Conservation (phyloP, 805 yeast species). For the Alloascoidea africana region DNA sequence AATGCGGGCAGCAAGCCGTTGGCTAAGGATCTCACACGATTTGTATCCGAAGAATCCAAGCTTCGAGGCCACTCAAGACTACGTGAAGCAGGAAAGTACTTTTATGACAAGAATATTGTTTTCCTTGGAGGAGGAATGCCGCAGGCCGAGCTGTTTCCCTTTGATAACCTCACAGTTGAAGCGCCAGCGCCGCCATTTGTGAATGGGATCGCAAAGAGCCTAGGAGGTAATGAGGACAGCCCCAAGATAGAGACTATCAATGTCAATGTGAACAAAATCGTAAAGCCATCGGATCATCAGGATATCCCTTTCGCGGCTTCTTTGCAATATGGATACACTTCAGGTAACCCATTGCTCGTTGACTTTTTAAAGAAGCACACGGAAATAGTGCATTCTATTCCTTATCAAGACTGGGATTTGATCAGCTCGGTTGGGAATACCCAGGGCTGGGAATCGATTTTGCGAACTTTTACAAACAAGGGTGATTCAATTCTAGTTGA, state of each 20-base stretch:
- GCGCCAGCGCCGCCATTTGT: conserved; percentile 71
- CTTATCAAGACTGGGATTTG: conserved; percentile 58
- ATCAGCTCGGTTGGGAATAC: conserved; percentile 74
- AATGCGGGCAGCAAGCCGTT: no score
- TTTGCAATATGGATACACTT: conserved; percentile 84
- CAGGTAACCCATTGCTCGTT: conserved; percentile 63
- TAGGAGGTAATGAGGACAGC: no score
- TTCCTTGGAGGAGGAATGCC: conserved; percentile 96
- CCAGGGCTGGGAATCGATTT: conserved; percentile 72
- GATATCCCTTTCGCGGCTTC: conserved; percentile 70
- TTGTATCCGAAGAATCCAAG: conserved; percentile 63
- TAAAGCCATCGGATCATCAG: no score
- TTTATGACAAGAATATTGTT: conserved; percentile 56
- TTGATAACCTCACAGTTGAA: conserved; percentile 56
- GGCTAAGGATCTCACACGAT: conserved; percentile 62
- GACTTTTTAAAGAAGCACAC: conserved; percentile 62
- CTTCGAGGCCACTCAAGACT: conserved; percentile 67
- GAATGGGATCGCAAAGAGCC: conserved; percentile 37
- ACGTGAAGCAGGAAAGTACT: conserved; percentile 73
- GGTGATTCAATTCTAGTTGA: conserved; percentile 81
- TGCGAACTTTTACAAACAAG: conserved; percentile 61
- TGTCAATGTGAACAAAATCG: conserved; percentile 20
- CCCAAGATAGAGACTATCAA: no score
- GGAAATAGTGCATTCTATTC: conserved; percentile 24
- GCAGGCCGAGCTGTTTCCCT: conserved; percentile 81